phyloP scores from a whole-genome alignment of 75 land plant genomes.

The Cunninghamia lanceolata region DNA sequence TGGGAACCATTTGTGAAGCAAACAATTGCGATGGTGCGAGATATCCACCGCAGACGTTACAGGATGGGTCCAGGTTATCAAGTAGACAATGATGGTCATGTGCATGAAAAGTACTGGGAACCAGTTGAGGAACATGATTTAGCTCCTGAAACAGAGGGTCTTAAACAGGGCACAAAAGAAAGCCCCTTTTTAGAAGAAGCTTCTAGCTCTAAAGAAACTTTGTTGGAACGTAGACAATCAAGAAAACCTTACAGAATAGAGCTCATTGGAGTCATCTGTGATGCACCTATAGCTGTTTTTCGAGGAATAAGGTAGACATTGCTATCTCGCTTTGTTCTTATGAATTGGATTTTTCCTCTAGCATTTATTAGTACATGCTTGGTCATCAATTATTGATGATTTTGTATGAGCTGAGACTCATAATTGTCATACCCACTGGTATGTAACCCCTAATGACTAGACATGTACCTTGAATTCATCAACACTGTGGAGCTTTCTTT shows the following conservation, averaged over 20 bases:
- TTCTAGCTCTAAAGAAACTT: background rate
- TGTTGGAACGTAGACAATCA: background rate
- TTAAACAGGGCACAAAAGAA: background rate
- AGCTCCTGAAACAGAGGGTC: slow-evolving; percentile 4
- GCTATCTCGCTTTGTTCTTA: background rate
- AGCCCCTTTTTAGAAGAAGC: background rate
- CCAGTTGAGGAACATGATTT: slow-evolving; percentile 10
- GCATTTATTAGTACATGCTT: too few relatives aligned
- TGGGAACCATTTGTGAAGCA: slow-evolving; percentile 52
- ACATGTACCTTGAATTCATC: background rate
- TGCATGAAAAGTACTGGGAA: slow-evolving; percentile 40
- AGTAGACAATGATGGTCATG: slow-evolving; percentile 21
- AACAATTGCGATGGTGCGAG: slow-evolving; percentile 41
- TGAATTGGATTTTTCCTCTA: background rate
- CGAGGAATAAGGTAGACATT: slow-evolving; percentile 34
- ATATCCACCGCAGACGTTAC: slow-evolving; percentile 32
- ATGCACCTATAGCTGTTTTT: slow-evolving; percentile 38
- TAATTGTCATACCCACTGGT: background rate
- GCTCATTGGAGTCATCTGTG: slow-evolving; percentile 45
- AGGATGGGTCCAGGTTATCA: slow-evolving; percentile 43
- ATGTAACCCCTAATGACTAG: background rate
- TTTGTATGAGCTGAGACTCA: background rate
- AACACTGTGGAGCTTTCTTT: background rate
- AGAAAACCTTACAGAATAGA: slow-evolving; percentile 35
- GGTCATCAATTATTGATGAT: background rate